A percentile compares a stretch with the other conserved stretches of the same genome.
Evolutionary conservation across 2,329 filamentous ascomycete genomes (phyloP).

Genomic region (Aspergillus carbonarius): DNA sequence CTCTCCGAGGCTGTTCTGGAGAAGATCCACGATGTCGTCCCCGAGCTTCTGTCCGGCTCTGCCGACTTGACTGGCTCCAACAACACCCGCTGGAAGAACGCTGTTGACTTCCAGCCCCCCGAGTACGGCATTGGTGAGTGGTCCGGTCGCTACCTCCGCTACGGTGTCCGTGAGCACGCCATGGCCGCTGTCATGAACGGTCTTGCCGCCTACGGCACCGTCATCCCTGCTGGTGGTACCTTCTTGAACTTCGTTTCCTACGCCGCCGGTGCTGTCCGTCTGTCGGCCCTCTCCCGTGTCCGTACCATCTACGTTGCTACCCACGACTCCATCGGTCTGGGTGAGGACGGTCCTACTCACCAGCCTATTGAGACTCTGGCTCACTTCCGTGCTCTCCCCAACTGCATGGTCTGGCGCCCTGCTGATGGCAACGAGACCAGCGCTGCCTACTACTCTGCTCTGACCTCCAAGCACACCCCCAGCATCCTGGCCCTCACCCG

Average conservation of each 20-base stretch:
- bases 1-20: constrained; percentile 90
- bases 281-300: constrained; percentile 86
- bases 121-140: constrained; percentile 83
- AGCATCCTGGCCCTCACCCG: constrained; percentile 92
- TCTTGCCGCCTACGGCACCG: constrained; percentile 88
- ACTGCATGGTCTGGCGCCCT: constrained; percentile 99
- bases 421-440: constrained; percentile 98
- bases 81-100: constrained; percentile 96
- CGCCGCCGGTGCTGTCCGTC: constrained; percentile 88
- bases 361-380: constrained; percentile 98
- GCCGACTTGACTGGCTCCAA: constrained; percentile 98
- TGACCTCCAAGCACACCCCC: constrained; percentile 86
- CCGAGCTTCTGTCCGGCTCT: constrained; percentile 92
- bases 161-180: constrained; percentile 53
- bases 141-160: constrained; percentile 74
- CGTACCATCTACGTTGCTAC: constrained; percentile 95
- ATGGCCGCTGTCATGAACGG: constrained; percentile 63
- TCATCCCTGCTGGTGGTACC: constrained; percentile 91
- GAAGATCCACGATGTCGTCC: constrained; percentile 78
- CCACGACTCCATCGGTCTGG: constrained; percentile 98
- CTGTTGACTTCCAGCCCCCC: constrained; percentile 95
- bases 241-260: constrained; percentile 99
- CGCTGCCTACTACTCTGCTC: constrained; percentile 92
- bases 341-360: constrained; percentile 97
- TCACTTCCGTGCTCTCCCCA: constrained; percentile 97